phyloP scores from a whole-genome alignment of 75 land plant genomes.

The Adiantum capillusveneris region DNA sequence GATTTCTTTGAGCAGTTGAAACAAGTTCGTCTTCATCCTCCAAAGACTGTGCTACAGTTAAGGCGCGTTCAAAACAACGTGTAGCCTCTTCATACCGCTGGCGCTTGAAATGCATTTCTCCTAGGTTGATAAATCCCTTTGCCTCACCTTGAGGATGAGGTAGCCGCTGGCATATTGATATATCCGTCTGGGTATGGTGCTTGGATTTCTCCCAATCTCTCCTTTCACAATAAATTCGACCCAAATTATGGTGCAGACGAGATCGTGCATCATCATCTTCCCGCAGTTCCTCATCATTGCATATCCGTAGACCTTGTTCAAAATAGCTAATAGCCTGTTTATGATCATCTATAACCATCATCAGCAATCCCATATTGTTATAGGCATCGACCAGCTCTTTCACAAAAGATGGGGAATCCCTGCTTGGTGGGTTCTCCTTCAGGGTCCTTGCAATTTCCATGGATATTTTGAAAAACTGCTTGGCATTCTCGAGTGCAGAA shows the following conservation, averaged over 20 bases:
- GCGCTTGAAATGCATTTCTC: constrained; percentile 56
- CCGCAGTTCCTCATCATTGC: constrained; percentile 85
- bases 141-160: constrained; percentile 90
- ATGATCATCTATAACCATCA: constrained; percentile 77
- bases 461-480: constrained; percentile 57
- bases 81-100: constrained; percentile 76
- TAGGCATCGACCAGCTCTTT: constrained; percentile 90
- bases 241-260: constrained; percentile 92
- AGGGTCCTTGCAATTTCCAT: constrained; percentile 59
- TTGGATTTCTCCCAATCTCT: constrained; percentile 63
- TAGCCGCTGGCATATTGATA: constrained; percentile 69
- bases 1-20: constrained; percentile 47
- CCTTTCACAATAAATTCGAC: constrained; percentile 60
- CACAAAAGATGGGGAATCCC: constrained; percentile 41
- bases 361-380: constrained; percentile 87
- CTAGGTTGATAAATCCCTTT: constrained; percentile 89
- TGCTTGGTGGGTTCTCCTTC: constrained; percentile 42
- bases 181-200: constrained; percentile 68
- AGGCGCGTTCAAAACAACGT: constrained; percentile 59
- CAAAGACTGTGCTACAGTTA: constrained; percentile 53
- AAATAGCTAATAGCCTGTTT: constrained; percentile 56
- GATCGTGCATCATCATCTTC: constrained; percentile 74
- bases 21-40: constrained; percentile 84
- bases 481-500: constrained; percentile 48
- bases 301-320: constrained; percentile 51